phyloP scores from a whole-genome alignment of 345 rosid species.

The Populus ilicifolia region DNA sequence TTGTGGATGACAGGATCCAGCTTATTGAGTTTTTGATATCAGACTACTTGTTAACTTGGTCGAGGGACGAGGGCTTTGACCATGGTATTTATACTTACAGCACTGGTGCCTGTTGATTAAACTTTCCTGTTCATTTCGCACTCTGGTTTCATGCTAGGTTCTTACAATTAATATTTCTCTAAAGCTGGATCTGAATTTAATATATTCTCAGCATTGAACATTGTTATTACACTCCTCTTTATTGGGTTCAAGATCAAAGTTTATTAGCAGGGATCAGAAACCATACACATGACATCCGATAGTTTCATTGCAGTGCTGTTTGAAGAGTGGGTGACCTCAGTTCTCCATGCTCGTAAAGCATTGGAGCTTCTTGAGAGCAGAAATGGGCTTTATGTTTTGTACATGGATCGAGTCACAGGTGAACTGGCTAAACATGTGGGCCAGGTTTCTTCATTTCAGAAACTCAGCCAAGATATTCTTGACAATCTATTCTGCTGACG shows the following conservation, averaged over 20 bases:
- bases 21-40: conserved; percentile 66
- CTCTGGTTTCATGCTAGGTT: background rate
- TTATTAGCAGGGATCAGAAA: background rate
- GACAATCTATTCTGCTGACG: conserved; percentile 38
- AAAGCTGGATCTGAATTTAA: background rate
- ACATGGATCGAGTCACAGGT: conserved; percentile 76
- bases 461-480: conserved; percentile 49
- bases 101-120: background rate
- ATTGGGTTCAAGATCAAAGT: background rate
- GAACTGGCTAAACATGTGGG: conserved; percentile 55
- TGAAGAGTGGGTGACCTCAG: conserved; percentile 69
- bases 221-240: background rate
- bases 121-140: background rate
- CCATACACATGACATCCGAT: conserved; percentile 2
- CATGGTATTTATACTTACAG: conserved; percentile 33
- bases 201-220: background rate
- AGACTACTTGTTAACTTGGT: conserved; percentile 68
- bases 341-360: conserved; percentile 63
- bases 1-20: conserved; percentile 63
- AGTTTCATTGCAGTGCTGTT: conserved; percentile 49
- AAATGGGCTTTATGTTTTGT: conserved; percentile 61
- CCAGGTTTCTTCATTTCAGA: conserved; percentile 44
- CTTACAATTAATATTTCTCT: background rate
- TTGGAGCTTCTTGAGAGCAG: conserved; percentile 61
- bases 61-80: conserved; percentile 45